These are phyloP conservation scores for Trebouxia sp. DNA, from an alignment of 139 green algal species.

Conservation along the genomic window DNA sequence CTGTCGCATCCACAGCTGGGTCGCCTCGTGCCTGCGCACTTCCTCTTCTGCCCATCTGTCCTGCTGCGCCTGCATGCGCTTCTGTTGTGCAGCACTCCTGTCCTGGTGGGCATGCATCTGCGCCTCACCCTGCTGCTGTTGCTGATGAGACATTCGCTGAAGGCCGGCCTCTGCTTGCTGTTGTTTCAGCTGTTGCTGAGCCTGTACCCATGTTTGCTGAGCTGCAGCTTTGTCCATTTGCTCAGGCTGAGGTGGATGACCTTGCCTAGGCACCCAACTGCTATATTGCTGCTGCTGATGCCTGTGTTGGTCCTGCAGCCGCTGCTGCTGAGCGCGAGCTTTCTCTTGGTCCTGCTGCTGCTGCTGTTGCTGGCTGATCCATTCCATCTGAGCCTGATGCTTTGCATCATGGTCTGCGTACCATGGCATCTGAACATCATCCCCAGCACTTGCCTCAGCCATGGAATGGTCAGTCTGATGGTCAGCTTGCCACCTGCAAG, in stretches of 20 bases:
- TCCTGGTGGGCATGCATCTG: background rate
- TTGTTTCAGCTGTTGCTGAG: background rate
- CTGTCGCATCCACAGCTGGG: conserved; percentile 9
- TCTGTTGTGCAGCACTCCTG: background rate
- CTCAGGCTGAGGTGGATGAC: no score
- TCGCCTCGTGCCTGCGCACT: background rate
- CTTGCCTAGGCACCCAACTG: background rate
- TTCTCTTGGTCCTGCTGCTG: background rate
- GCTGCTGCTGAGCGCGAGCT: background rate
- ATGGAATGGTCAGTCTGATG: background rate
- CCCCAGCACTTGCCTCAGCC: no score
- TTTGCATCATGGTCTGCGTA: background rate
- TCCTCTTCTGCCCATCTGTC: background rate
- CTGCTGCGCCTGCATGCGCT: background rate
- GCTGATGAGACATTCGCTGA: background rate
- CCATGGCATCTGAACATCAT: background rate
- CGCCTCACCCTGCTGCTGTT: background rate
- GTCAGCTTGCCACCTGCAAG: no score
- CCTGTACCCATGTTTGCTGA: background rate
- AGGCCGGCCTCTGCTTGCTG: background rate
- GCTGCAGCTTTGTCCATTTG: background rate
- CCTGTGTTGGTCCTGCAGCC: background rate
- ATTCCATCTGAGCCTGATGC: background rate
- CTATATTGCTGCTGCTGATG: background rate
- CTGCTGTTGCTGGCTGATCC: conserved; percentile 15